phyloP scores from a whole-genome alignment of 2,329 filamentous ascomycete species.

The Claviceps citrina region DNA sequence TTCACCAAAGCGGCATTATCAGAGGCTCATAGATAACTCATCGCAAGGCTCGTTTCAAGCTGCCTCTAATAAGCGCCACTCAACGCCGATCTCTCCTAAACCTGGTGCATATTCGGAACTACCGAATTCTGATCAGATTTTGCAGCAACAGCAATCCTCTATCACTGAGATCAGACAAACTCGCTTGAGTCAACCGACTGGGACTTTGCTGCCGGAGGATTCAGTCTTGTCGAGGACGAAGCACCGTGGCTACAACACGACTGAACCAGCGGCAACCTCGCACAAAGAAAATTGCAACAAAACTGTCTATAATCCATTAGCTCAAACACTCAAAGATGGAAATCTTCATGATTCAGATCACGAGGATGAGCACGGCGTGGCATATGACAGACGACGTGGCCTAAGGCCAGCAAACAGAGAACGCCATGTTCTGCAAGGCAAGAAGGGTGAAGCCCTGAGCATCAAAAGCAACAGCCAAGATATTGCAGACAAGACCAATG shows the following conservation, averaged over 20 bases:
- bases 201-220: conserved; percentile 39
- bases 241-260: conserved; percentile 25
- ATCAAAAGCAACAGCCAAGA: conserved; percentile 29
- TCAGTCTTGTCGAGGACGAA: conserved; percentile 39
- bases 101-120: conserved; percentile 36
- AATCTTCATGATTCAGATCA: conserved; percentile 25
- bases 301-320: conserved; percentile 31
- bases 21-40: conserved; percentile 28
- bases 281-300: conserved; percentile 19
- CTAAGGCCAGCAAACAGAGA: not conserved
- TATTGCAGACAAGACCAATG: conserved; percentile 14
- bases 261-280: not conserved
- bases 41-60: conserved; percentile 29
- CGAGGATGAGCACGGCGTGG: conserved; percentile 21
- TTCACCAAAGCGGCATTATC: conserved; percentile 41
- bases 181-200: conserved; percentile 33
- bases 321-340: conserved; percentile 27
- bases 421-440: conserved; percentile 21
- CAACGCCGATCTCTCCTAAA: conserved; percentile 21
- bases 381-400: conserved; percentile 12
- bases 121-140: conserved; percentile 26
- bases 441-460: conserved; percentile 28
- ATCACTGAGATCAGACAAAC: conserved; percentile 15
- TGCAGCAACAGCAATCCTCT: conserved; percentile 12
- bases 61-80: conserved; percentile 31